Base-by-base conservation (phyloP, 1,284 basidiomycete genomes). In the Acaromyces ingoldii region DNA sequence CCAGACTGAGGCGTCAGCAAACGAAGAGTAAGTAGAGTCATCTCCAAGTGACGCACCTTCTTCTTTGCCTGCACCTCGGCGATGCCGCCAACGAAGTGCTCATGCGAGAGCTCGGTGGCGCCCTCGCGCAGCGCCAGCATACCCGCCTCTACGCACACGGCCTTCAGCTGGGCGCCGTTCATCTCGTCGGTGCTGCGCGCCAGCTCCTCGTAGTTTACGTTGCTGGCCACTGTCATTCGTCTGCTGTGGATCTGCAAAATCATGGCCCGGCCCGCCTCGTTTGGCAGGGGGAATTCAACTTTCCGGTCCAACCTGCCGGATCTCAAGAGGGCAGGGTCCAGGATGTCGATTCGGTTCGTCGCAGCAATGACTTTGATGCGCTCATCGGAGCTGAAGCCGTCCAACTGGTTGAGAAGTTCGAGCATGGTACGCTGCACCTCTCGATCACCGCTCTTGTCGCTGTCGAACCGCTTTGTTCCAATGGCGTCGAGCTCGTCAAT, bases 351-450 rank as follows among this genome's bases (percentile, higher is more conserved):
- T 76, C 93, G 84, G 79, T 98, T 98, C 28, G 93, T 98, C 1
- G 93, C 93, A 13, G 93, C 93, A 64, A 99, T 97, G 61, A 99
- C 93, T 84, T 98, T 98, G 81, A 98, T 98, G 55, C 91, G 84
- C 57, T 91, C 88, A 74, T 98, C 92, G 65, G 88, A 91, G 53
- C 89, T 88, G 77, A 84, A 84, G 5, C 85, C 86, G 68, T 88
- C 86, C 25, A 88, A 79, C 77, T 88, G 86, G 77, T 97, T 98
- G 38, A 98, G 82, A 48, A 99, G 82, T 76, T 99, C 95, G 76
- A 98, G 81, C 95, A 99, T 98, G 38, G 95, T 99, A 54, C 95
- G 84, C 76, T 99, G 95, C 64, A 98, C 96, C 80, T 99, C 95
- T 59, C 93, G 86, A 78, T 99, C 93, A 61, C 95, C 95, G 40